Percentiles rank a stretch among this genome's conserved stretches.
Conservation (phyloP, 495 filamentous ascomycete species). For the Lophiostoma macrostomum region DNA sequence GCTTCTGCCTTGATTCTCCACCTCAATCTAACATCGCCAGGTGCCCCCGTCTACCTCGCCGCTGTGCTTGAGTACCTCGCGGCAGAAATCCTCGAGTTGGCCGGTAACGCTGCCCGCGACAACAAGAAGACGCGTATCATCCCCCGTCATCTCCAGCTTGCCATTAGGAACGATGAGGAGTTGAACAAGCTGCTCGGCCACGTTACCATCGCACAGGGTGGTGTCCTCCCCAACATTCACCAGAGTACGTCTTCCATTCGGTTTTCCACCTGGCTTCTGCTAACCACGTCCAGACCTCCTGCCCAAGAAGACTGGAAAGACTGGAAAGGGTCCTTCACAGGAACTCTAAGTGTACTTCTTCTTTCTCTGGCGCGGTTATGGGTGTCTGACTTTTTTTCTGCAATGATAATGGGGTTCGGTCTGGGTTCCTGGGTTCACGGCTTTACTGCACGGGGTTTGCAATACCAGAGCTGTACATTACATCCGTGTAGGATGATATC, state of each 20-base stretch:
- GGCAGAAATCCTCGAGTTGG: slow-evolving; percentile 97
- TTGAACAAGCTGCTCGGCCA: slow-evolving; percentile 99
- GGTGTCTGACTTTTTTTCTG: slow-evolving; percentile 54
- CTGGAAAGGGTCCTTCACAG: slow-evolving; percentile 84
- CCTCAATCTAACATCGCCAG: slow-evolving; percentile 9
- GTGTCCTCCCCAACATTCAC: slow-evolving; percentile 98
- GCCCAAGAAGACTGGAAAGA: slow-evolving; percentile 95
- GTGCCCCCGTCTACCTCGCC: slow-evolving; percentile 94
- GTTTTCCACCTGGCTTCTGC: slow-evolving; percentile 24
- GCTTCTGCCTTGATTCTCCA: slow-evolving; percentile 25
- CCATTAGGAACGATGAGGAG: slow-evolving; percentile 99
- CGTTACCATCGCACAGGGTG: slow-evolving; percentile 98
- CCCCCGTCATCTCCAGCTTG: slow-evolving; percentile 96
- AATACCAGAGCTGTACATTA: slow-evolving; percentile 83
- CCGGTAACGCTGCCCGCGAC: slow-evolving; percentile 97
- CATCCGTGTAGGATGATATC: slow-evolving; percentile 61
- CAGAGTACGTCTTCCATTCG: slow-evolving; percentile 68
- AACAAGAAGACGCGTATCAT: slow-evolving; percentile 99
- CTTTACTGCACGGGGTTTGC: slow-evolving; percentile 57
- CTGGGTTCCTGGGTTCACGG: slow-evolving; percentile 68
- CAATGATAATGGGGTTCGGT: slow-evolving; percentile 91
- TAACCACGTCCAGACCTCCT: slow-evolving; percentile 74
- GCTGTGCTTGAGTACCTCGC: slow-evolving; percentile 98
- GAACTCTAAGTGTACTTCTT: slow-evolving; percentile 68
- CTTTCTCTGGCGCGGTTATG: slow-evolving; percentile 41